Evolutionary conservation across 306 rosid genomes (phyloP).

Genomic region (Fragaria ananassa): DNA sequence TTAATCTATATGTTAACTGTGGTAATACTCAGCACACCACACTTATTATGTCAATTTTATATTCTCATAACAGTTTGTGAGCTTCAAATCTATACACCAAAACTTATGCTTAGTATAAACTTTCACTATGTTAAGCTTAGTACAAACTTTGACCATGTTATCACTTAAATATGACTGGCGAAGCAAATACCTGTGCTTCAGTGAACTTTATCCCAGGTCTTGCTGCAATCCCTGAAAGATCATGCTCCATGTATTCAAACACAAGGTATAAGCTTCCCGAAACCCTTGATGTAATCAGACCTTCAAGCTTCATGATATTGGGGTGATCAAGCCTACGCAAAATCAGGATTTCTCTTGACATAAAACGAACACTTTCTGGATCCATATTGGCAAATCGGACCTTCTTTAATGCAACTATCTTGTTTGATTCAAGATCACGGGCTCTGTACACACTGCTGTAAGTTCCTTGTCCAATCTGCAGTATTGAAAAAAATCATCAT

Average conservation of each 20-base stretch:
- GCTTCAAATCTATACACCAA: background rate
- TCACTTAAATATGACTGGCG: background rate
- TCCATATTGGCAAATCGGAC: constrained; percentile 82
- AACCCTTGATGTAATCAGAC: constrained; percentile 72
- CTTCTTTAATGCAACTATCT: constrained; percentile 76
- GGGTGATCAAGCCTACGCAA: constrained; percentile 83
- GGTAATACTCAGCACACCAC: background rate
- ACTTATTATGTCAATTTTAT: background rate
- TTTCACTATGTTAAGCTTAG: background rate
- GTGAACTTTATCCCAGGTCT: constrained; percentile 57
- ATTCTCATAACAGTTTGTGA: background rate
- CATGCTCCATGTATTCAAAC: constrained; percentile 92
- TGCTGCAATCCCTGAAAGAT: constrained; percentile 71
- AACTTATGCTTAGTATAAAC: background rate
- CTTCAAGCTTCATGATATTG: constrained; percentile 88
- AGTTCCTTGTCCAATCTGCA: constrained; percentile 92
- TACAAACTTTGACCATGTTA: background rate
- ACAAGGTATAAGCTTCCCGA: constrained; percentile 83
- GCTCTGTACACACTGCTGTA: constrained; percentile 85
- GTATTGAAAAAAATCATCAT: background rate
- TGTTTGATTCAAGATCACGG: constrained; percentile 73
- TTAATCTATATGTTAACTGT: background rate
- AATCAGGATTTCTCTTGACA: constrained; percentile 76
- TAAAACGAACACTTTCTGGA: constrained; percentile 84
- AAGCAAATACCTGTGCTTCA: constrained; percentile 58